Percentiles rank a stretch among this genome's conserved stretches.
Evolutionary conservation across 2,329 filamentous ascomycete genomes (phyloP).

Genomic region (Colletotrichum lindemuthianum): DNA sequence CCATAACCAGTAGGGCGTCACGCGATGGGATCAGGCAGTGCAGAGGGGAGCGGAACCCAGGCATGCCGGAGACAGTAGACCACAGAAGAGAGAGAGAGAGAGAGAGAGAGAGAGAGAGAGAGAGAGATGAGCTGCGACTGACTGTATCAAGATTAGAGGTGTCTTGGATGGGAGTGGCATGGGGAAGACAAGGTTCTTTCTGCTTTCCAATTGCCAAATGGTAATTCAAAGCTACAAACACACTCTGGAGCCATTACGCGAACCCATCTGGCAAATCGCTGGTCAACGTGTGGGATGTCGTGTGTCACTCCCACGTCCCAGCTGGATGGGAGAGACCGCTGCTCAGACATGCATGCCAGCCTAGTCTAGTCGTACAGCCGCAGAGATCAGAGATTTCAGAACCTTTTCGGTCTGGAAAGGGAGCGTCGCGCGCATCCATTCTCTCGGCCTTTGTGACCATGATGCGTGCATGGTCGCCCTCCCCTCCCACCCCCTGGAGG

Average conservation of each 20-base stretch:
- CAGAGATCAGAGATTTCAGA: too few relatives aligned
- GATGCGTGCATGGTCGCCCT: not conserved
- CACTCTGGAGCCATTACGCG: conserved; percentile 16
- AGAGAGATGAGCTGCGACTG: not conserved
- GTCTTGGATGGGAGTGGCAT: conserved; percentile 15
- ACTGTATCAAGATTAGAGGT: not conserved
- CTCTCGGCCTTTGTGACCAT: not conserved
- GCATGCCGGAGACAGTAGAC: too few relatives aligned
- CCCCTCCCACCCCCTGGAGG: too few relatives aligned
- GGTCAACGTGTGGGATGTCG: not conserved
- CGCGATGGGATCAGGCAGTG: conserved; percentile 6
- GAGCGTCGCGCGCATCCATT: not conserved
- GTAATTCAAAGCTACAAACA: not conserved
- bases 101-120: not conserved
- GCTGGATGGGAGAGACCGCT: conserved; percentile 25
- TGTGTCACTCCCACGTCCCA: conserved; percentile 14
- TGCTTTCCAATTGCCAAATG: not conserved
- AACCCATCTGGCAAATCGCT: conserved; percentile 3
- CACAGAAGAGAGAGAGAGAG: conserved; percentile 10
- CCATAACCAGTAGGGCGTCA: conserved; percentile 24
- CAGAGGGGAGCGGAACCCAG: too few relatives aligned
- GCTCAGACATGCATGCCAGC: conserved; percentile 17
- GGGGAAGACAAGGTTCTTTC: not conserved
- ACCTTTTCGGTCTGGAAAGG: too few relatives aligned
- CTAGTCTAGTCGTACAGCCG: not conserved